A percentile compares a stretch with the other conserved stretches of the same genome.
phyloP scores from a whole-genome alignment of 371 early-diverging fungal species.

The Lichtheimia ramosa region DNA sequence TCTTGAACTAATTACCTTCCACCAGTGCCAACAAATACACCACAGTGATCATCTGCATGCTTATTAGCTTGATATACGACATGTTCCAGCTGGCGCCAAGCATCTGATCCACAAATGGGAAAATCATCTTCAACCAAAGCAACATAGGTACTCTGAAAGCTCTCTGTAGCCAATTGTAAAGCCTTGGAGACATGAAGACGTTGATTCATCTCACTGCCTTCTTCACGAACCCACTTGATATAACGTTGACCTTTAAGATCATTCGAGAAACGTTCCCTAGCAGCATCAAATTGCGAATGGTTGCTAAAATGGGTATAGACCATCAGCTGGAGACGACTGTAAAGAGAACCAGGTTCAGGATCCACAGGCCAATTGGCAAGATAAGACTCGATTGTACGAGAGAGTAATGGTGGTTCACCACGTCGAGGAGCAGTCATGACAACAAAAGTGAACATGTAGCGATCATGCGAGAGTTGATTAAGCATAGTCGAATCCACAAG shows the following conservation, averaged over 20 bases:
- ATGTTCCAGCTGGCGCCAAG: conserved; percentile 57
- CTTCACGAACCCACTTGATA: conserved; percentile 52
- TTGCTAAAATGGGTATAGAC: conserved; percentile 64
- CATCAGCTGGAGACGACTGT: conserved; percentile 52
- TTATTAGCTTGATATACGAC: conserved; percentile 52
- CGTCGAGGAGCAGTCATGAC: conserved; percentile 65
- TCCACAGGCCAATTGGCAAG: conserved; percentile 49
- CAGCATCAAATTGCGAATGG: conserved; percentile 50
- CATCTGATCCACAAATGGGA: conserved; percentile 52
- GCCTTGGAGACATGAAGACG: conserved; percentile 60
- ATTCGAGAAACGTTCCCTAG: conserved; percentile 33
- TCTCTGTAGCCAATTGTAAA: conserved; percentile 34
- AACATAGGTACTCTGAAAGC: conserved; percentile 45
- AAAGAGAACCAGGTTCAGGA: conserved; percentile 45
- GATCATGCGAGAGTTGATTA: conserved; percentile 37
- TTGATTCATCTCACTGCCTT: conserved; percentile 52
- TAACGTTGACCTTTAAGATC: conserved; percentile 55
- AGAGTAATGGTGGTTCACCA: conserved; percentile 50
- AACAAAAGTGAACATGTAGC: conserved; percentile 53
- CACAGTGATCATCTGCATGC: conserved; percentile 52
- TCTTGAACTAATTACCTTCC: conserved; percentile 37
- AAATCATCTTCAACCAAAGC: conserved; percentile 65
- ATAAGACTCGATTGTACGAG: conserved; percentile 53
- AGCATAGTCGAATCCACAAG: conserved; percentile 32
- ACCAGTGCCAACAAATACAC: conserved; percentile 65